Evolutionary conservation across 2,329 filamentous ascomycete genomes (phyloP).

Genomic region (Capronia coronata): DNA sequence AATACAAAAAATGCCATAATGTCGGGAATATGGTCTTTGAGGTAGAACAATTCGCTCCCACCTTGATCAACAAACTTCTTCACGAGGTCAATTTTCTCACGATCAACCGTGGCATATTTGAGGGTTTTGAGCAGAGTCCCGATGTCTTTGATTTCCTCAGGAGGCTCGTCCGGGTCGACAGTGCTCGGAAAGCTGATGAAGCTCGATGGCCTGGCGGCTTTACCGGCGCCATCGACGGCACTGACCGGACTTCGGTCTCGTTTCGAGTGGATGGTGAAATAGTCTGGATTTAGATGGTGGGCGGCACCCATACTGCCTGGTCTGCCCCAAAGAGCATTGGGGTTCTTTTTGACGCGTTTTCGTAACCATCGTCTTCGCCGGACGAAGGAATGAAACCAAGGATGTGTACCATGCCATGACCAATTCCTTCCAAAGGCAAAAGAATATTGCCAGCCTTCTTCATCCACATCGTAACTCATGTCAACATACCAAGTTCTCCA

Average conservation of each 20-base stretch:
- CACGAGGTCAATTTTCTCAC: slow-evolving; percentile 81
- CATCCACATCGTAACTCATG: slow-evolving; percentile 75
- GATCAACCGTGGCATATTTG: slow-evolving; percentile 68
- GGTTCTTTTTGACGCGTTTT: slow-evolving; percentile 61
- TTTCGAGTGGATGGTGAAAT: slow-evolving; percentile 67
- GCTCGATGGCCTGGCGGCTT: slow-evolving; percentile 28
- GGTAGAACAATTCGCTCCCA: slow-evolving; percentile 65
- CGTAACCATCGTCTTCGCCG: slow-evolving; percentile 81
- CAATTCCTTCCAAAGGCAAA: slow-evolving; percentile 71
- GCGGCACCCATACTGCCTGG: slow-evolving; percentile 42
- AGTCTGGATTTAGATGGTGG: slow-evolving; percentile 66
- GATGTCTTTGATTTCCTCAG: slow-evolving; percentile 57
- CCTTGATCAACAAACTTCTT: slow-evolving; percentile 74
- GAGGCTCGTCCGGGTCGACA: slow-evolving; percentile 40
- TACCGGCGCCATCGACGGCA: slow-evolving; percentile 31
- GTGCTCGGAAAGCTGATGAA: slow-evolving; percentile 34
- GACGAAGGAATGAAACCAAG: slow-evolving; percentile 95
- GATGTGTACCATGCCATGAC: slow-evolving; percentile 79
- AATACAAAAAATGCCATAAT: slow-evolving; percentile 86
- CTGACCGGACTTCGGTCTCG: slow-evolving; percentile 42
- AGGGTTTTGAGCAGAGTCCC: slow-evolving; percentile 63
- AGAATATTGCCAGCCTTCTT: slow-evolving; percentile 94
- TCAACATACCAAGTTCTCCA: slow-evolving; percentile 67
- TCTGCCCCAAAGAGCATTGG: slow-evolving; percentile 31
- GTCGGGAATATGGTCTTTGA: slow-evolving; percentile 72